Evolutionary conservation across 1,139 yeast species (phyloP).

Genomic region (Sugiyamaella castrensis): DNA sequence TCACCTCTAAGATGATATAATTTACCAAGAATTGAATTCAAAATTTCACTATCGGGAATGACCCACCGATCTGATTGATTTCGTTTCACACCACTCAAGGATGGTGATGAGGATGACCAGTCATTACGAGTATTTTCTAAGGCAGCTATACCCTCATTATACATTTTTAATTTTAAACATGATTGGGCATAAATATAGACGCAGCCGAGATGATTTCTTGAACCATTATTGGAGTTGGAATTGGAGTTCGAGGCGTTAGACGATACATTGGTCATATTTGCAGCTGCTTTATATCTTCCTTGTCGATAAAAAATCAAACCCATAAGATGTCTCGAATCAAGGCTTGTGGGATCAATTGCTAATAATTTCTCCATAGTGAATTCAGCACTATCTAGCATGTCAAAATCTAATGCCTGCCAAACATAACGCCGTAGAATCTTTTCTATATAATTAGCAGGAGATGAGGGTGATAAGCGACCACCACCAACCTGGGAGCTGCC

Average conservation of each 20-base stretch:
- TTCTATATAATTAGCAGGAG: constrained; percentile 12
- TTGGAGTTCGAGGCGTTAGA: too few relatives aligned
- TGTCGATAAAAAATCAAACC: constrained; percentile 59
- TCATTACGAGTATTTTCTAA: constrained; percentile 35
- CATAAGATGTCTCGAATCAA: constrained; percentile 60
- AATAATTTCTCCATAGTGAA: constrained; percentile 75
- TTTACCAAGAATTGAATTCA: constrained; percentile 68
- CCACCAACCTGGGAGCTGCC: too few relatives aligned
- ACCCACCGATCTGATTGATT: constrained; percentile 30
- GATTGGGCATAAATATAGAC: constrained; percentile 65
- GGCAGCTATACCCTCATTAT: constrained; percentile 62
- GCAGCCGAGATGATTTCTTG: constrained; percentile 63
- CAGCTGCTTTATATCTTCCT: constrained; percentile 57
- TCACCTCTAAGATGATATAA: constrained; percentile 60
- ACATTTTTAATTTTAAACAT: constrained; percentile 55
- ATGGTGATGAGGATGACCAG: constrained; percentile 6
- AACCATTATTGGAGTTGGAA: neutral
- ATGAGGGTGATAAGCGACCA: neutral
- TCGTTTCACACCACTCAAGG: constrained; percentile 1
- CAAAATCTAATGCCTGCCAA: constrained; percentile 69
- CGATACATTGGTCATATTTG: constrained; percentile 20
- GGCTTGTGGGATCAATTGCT: constrained; percentile 50
- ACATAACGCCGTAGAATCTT: constrained; percentile 35
- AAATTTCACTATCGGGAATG: constrained; percentile 62
- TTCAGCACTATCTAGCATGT: constrained; percentile 67